Evolutionary conservation across 1,284 basidiomycete species (phyloP).

Genomic region (Marasmius fiardii): DNA sequence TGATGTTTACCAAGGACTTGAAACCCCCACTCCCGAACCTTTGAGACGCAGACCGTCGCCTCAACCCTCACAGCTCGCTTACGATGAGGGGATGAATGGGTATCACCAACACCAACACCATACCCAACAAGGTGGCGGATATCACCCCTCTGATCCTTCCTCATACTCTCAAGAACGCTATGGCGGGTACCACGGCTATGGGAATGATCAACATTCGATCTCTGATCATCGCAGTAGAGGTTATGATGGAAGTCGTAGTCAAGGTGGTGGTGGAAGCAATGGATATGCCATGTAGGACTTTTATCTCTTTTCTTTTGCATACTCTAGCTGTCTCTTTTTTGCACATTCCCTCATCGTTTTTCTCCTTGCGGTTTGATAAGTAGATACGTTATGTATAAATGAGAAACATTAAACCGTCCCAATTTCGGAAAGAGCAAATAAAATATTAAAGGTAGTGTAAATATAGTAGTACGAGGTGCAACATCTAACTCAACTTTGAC

Average conservation of each 20-base stretch:
- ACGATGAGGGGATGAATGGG: constrained; percentile 9
- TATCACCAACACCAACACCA: constrained; percentile 1
- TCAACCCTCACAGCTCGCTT: neutral
- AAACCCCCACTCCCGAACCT: neutral
- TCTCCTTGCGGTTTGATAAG: neutral
- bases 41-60: neutral
- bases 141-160: neutral
- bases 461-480: constrained; percentile 8
- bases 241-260: neutral
- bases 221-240: constrained; percentile 1
- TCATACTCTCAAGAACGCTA: constrained; percentile 1
- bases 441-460: too few species aligned
- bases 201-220: neutral
- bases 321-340: constrained; percentile 15
- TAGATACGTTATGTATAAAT: neutral
- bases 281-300: constrained; percentile 15
- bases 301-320: constrained; percentile 9
- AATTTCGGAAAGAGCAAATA: too few species aligned
- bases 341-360: constrained; percentile 6
- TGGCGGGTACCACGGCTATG: constrained; percentile 4
- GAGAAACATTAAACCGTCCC: too few species aligned
- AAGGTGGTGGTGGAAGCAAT: constrained; percentile 5
- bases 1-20: constrained; percentile 47
- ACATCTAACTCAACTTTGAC: constrained; percentile 55
- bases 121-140: constrained; percentile 1